phyloP scores from a whole-genome alignment of 495 filamentous ascomycete genomes.

The Apodospora peruviana region DNA sequence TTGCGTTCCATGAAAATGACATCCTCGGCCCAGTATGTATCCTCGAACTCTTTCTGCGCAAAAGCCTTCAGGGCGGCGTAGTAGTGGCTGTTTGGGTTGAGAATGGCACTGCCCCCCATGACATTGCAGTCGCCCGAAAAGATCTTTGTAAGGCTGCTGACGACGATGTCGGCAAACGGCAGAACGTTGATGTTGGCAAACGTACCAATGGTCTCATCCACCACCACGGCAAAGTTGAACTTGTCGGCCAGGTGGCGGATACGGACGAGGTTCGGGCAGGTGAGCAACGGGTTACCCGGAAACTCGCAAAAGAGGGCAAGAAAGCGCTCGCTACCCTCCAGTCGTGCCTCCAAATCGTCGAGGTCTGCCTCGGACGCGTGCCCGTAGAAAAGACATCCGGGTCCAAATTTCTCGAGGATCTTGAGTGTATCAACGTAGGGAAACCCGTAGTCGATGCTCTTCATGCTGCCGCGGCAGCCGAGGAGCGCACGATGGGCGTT shows the following conservation, averaged over 20 bases:
- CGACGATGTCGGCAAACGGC: conserved; percentile 81
- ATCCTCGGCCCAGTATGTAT: conserved; percentile 91
- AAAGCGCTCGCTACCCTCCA: conserved; percentile 68
- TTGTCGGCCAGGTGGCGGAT: conserved; percentile 74
- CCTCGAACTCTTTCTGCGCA: conserved; percentile 64
- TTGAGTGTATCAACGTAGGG: conserved; percentile 97
- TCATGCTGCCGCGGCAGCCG: conserved; percentile 49
- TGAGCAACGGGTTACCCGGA: conserved; percentile 84
- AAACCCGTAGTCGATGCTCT: conserved; percentile 77
- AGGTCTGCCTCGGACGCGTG: conserved; percentile 75
- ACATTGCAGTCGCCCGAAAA: conserved; percentile 98
- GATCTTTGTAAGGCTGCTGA: conserved; percentile 91
- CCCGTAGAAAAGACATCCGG: conserved; percentile 87
- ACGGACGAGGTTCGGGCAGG: conserved; percentile 73
- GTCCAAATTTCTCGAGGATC: conserved; percentile 88
- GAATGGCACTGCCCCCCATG: conserved; percentile 85
- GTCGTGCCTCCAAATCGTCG: conserved; percentile 72
- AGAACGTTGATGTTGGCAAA: conserved; percentile 94
- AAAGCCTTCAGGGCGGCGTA: conserved; percentile 63
- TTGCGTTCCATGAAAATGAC: conserved; percentile 92
- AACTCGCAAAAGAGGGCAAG: conserved; percentile 92
- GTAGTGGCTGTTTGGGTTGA: conserved; percentile 73
- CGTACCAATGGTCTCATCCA: conserved; percentile 95
- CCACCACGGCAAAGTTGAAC: conserved; percentile 84
- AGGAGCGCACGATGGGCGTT: conserved; percentile 73